A percentile compares a stretch with the other conserved stretches of the same genome.
Evolutionary conservation across 306 rosid species (phyloP).

Genomic region (Rosa chinensis): DNA sequence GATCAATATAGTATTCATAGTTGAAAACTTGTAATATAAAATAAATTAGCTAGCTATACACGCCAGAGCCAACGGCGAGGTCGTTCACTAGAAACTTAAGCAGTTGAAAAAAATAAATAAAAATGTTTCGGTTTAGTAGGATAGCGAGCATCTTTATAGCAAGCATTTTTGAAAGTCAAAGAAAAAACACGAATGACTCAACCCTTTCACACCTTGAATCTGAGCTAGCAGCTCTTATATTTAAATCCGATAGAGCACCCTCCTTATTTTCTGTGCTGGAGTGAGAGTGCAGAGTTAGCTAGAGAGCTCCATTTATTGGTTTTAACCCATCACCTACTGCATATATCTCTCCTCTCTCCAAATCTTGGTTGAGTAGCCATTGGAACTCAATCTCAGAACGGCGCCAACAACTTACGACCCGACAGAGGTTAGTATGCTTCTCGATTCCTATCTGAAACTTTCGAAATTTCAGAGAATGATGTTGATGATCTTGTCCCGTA

Average conservation of each 20-base stretch:
- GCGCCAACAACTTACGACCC: neutral
- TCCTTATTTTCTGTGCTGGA: neutral
- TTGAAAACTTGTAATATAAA: neutral
- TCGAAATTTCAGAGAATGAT: neutral
- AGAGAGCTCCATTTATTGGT: neutral
- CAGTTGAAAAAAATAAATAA: neutral
- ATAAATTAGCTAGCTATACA: neutral
- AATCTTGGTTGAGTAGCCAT: conserved; percentile 7
- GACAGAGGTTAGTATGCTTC: conserved; percentile 29
- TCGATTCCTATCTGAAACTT: conserved; percentile 1
- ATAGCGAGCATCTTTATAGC: too few relatives aligned
- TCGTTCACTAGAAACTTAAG: neutral
- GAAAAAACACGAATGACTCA: neutral
- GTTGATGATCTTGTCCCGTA: neutral
- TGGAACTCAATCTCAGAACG: conserved; percentile 41
- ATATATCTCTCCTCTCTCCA: neutral
- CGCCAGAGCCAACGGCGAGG: neutral
- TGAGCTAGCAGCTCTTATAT: neutral
- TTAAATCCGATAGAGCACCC: neutral
- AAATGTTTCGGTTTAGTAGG: neutral
- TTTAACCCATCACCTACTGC: neutral
- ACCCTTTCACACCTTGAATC: neutral
- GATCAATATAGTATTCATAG: neutral
- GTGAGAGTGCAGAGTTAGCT: neutral
- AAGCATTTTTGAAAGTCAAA: conserved; percentile 5